Evolutionary conservation across 768 basidiomycete genomes (phyloP).

Genomic region (Termitomyces sp.): DNA sequence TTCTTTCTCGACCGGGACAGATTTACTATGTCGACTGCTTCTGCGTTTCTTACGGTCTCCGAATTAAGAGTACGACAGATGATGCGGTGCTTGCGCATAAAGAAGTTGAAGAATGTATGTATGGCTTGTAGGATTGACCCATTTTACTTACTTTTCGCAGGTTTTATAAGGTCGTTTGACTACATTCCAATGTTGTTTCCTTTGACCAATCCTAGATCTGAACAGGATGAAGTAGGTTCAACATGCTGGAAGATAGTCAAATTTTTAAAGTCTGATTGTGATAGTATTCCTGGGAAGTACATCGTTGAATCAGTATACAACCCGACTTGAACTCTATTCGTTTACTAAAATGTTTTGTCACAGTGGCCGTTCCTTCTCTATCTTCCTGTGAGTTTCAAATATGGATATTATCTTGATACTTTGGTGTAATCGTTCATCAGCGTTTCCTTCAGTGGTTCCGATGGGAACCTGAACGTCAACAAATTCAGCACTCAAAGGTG

Average conservation of each 20-base stretch:
- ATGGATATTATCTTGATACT: not conserved
- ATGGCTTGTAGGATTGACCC: not conserved
- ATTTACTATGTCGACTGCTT: slow-evolving; percentile 9
- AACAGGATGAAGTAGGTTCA: not conserved
- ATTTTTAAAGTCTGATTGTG: too few relatives aligned
- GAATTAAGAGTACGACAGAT: slow-evolving; percentile 5
- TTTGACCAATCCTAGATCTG: not conserved
- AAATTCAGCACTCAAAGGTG: slow-evolving; percentile 19
- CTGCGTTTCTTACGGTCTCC: slow-evolving; percentile 7
- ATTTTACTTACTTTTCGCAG: not conserved
- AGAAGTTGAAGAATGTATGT: slow-evolving; percentile 3
- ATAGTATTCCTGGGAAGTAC: slow-evolving; percentile 1
- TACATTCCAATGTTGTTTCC: not conserved
- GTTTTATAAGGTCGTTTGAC: not conserved
- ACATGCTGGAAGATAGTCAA: not conserved
- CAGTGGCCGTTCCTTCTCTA: slow-evolving; percentile 10
- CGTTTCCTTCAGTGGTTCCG: slow-evolving; percentile 37
- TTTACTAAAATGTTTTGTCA: not conserved
- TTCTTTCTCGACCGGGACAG: not conserved
- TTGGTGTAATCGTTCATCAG: slow-evolving; percentile 10
- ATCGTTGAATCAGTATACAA: slow-evolving; percentile 3
- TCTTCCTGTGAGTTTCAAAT: slow-evolving; percentile 2
- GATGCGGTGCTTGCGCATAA: slow-evolving; percentile 1
- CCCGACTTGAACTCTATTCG: not conserved
- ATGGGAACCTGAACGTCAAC: slow-evolving; percentile 28